Evolutionary conservation across 768 basidiomycete species (phyloP).

Genomic region (Grammothele lineata): DNA sequence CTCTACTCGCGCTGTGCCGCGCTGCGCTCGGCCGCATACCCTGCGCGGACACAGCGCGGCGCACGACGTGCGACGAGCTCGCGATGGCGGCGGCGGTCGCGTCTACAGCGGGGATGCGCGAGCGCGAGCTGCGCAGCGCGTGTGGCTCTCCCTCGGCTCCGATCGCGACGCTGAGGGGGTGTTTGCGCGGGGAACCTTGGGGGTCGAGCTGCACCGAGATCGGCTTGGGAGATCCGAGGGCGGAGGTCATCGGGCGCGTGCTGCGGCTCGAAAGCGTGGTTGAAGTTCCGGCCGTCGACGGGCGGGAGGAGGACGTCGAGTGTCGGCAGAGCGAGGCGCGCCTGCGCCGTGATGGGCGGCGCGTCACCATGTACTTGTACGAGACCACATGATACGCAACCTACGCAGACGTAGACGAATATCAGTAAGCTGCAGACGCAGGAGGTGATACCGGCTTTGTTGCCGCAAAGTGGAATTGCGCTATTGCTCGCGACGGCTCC

Average conservation of each 20-base stretch:
- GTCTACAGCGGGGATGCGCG: slow-evolving; percentile 16
- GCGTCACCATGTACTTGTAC: slow-evolving; percentile 23
- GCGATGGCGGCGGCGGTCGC: slow-evolving; percentile 10
- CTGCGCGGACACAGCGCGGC: slow-evolving; percentile 10
- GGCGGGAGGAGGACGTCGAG: slow-evolving; percentile 16
- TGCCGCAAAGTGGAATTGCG: too few relatives aligned
- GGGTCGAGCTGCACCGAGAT: neutral
- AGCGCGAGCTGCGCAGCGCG: slow-evolving; percentile 17
- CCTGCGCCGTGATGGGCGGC: slow-evolving; percentile 19
- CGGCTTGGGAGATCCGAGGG: neutral
- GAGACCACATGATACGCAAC: slow-evolving; percentile 22
- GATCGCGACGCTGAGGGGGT: slow-evolving; percentile 6
- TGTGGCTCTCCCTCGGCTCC: slow-evolving; percentile 17
- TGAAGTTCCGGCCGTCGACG: slow-evolving; percentile 8
- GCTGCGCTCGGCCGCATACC: neutral
- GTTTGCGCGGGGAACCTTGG: slow-evolving; percentile 2
- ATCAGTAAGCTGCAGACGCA: neutral
- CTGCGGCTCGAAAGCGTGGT: slow-evolving; percentile 16
- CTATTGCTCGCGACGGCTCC: too few relatives aligned
- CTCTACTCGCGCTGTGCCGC: neutral
- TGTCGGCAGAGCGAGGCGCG: slow-evolving; percentile 15
- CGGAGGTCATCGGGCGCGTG: slow-evolving; percentile 16
- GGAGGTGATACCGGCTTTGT: neutral
- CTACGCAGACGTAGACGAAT: slow-evolving; percentile 9
- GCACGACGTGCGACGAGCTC: slow-evolving; percentile 13